Evolutionary conservation across 1,139 yeast species (phyloP), one percentile per base, ranked within the genome.

Genomic region (Suhomyces bribrorum): DNA sequence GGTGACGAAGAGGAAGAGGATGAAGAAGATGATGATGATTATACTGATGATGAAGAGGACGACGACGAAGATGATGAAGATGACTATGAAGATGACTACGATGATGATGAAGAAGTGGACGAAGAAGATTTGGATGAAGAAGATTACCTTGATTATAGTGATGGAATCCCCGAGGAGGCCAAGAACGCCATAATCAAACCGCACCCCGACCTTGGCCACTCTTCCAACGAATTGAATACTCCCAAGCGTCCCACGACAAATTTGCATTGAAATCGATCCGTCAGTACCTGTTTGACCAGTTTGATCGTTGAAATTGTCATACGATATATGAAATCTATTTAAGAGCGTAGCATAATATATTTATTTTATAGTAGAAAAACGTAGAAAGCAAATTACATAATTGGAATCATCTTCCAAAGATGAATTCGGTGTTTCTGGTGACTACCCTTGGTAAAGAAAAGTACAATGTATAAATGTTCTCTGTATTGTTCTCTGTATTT

Each of bases 121-220:
- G 47, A 42, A 7, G 36, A 29, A 7, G 40, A 52, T 20, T 50
- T 50, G 13, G 63, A 56, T 4, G 62, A 56, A 11, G 57, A 54
- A 20, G 65, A 62, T 11, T 61, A 55, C 11, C 61, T 59, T n/a
- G 58, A 59, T 14, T 58, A 56, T 16, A 59, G 53, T 2, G 62
- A 54, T 15, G 58, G 58, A 29, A 59, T 64, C 26, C 67, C 64
- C 25, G 60, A 57, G 1, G 58, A 58, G 9, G 62, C 59, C 13
- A 20, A 5, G 23, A 20, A 20, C 23, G n/a, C n/a, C n/a, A n/a
- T n/a, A n/a, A n/a, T n/a, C n/a, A n/a, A n/a, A n/a, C n/a, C n/a
- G n/a, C n/a, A n/a, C n/a, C n/a, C n/a, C n/a, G n/a, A n/a, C n/a
- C n/a, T n/a, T n/a, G n/a, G n/a, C n/a, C n/a, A n/a, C n/a, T n/a